A percentile compares a stretch with the other conserved stretches of the same genome.
phyloP scores from a whole-genome alignment of 2,329 filamentous ascomycete genomes.

The Apiospora sp. region DNA sequence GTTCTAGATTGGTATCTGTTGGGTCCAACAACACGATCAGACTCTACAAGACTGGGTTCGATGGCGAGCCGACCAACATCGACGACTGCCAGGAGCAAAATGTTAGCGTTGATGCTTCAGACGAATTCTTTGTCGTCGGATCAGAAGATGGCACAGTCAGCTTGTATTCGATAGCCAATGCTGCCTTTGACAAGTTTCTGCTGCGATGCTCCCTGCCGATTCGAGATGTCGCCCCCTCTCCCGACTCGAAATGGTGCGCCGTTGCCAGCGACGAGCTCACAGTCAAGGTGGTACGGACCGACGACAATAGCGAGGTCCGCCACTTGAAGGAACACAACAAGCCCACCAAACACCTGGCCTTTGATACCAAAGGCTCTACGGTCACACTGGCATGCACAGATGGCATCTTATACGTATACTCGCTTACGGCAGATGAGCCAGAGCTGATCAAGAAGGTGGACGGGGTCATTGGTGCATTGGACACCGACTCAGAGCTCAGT shows the following conservation, averaged over 20 bases:
- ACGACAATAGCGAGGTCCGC: conserved; percentile 78
- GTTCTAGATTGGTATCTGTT: conserved; percentile 85
- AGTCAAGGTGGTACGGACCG: conserved; percentile 86
- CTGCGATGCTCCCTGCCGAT: conserved; percentile 86
- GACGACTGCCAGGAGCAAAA: conserved; percentile 92
- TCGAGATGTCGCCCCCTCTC: conserved; percentile 83
- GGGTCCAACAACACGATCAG: conserved; percentile 94
- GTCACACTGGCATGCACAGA: conserved; percentile 87
- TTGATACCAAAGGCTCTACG: conserved; percentile 80
- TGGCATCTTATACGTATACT: conserved; percentile 90
- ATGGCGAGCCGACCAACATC: conserved; percentile 91
- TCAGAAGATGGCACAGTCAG: conserved; percentile 97
- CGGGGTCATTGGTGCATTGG: conserved; percentile 81
- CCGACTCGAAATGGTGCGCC: conserved; percentile 85
- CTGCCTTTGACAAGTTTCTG: conserved; percentile 81
- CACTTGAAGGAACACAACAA: conserved; percentile 84
- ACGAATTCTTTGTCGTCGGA: conserved; percentile 86
- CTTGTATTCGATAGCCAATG: conserved; percentile 82
- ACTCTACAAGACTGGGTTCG: conserved; percentile 88
- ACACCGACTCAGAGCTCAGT: conserved; percentile 78
- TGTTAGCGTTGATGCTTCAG: conserved; percentile 76
- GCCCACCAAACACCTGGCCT: conserved; percentile 90
- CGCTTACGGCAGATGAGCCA: conserved; percentile 78
- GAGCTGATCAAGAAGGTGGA: conserved; percentile 85
- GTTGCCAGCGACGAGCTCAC: conserved; percentile 96